Percentiles rank a stretch among this genome's conserved stretches.
Conservation (phyloP, 1,284 basidiomycete genomes). For the Puccinia triticina region DNA sequence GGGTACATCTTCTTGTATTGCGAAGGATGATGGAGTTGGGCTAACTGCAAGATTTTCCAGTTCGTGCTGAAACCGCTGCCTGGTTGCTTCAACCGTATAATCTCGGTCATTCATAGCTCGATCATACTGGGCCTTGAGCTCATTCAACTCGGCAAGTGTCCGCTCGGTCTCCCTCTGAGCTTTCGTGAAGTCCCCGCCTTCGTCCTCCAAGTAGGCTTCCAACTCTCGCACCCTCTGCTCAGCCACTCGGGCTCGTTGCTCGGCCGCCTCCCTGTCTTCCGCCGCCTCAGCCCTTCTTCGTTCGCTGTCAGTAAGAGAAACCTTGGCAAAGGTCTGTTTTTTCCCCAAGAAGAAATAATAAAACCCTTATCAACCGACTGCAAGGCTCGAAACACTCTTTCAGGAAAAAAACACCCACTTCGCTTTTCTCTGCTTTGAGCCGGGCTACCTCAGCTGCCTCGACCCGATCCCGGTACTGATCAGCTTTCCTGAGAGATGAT, state of each 20-base stretch:
- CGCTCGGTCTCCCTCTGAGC: constrained; percentile 72
- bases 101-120: constrained; percentile 66
- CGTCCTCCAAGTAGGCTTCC: constrained; percentile 70
- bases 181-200: constrained; percentile 72
- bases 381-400: constrained; percentile 22
- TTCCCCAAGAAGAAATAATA: background rate
- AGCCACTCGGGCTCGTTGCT: constrained; percentile 65
- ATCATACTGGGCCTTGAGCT: constrained; percentile 64
- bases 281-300: constrained; percentile 63
- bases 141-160: constrained; percentile 74
- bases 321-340: constrained; percentile 51
- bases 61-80: constrained; percentile 63
- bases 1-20: constrained; percentile 2
- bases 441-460: constrained; percentile 72
- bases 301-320: constrained; percentile 53
- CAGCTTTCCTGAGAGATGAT: constrained; percentile 64
- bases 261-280: constrained; percentile 66
- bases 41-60: constrained; percentile 72
- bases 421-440: constrained; percentile 69
- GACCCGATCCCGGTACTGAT: constrained; percentile 68
- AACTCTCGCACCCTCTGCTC: constrained; percentile 69
- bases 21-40: constrained; percentile 63
- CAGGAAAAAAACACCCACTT: constrained; percentile 63
- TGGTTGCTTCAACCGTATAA: constrained; percentile 74
- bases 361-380: constrained; percentile 23